A percentile compares a stretch with the other conserved stretches of the same genome.
These are phyloP conservation scores for Mucor velutinosus DNA, from an alignment of 371 early-diverging fungal genomes.

Conservation along the genomic window DNA sequence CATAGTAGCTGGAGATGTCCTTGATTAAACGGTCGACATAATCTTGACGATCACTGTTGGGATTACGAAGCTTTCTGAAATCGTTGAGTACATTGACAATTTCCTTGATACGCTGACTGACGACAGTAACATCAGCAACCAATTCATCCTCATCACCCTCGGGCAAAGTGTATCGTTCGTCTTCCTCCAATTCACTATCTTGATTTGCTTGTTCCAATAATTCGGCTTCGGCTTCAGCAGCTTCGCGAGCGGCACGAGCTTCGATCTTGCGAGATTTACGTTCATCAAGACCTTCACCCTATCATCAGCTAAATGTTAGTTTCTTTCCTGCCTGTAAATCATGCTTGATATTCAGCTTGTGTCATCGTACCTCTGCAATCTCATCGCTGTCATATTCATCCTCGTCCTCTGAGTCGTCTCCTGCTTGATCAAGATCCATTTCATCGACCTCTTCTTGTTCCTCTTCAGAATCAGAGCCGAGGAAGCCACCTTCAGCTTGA, in stretches of 20 bases:
- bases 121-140: slow-evolving; percentile 60
- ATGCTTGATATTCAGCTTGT: neutral
- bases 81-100: slow-evolving; percentile 85
- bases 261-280: slow-evolving; percentile 72
- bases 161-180: slow-evolving; percentile 74
- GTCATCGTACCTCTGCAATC: slow-evolving; percentile 37
- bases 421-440: slow-evolving; percentile 40
- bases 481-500: slow-evolving; percentile 56
- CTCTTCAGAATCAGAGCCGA: slow-evolving; percentile 58
- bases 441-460: slow-evolving; percentile 47
- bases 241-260: slow-evolving; percentile 57
- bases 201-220: slow-evolving; percentile 77
- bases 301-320: neutral
- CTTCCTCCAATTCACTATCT: slow-evolving; percentile 70
- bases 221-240: slow-evolving; percentile 66
- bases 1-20: slow-evolving; percentile 91
- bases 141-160: slow-evolving; percentile 72
- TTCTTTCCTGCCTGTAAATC: neutral
- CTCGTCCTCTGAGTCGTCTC: slow-evolving; percentile 40
- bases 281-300: slow-evolving; percentile 64
- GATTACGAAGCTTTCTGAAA: slow-evolving; percentile 84
- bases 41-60: slow-evolving; percentile 73
- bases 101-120: slow-evolving; percentile 89
- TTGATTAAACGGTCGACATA: slow-evolving; percentile 85
- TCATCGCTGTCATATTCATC: slow-evolving; percentile 43